Percentiles rank a stretch among this genome's conserved stretches.
Evolutionary conservation across 345 rosid species (phyloP).

Genomic region (Abelmoschus esculentus): DNA sequence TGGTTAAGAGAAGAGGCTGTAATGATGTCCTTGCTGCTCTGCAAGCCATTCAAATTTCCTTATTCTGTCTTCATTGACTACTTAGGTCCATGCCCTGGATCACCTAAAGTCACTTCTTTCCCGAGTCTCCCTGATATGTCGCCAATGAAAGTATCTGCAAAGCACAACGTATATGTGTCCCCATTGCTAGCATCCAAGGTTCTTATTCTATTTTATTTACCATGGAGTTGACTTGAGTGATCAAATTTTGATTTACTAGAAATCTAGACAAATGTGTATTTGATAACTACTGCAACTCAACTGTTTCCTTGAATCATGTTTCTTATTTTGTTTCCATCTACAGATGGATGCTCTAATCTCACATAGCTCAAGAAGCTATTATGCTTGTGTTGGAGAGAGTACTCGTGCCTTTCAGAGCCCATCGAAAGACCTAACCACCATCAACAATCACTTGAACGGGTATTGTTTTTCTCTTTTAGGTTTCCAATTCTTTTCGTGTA

Average conservation of each 20-base stretch:
- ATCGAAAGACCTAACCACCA: slow-evolving; percentile 83
- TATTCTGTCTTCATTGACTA: slow-evolving; percentile 3
- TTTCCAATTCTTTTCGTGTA: not conserved
- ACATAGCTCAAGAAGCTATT: slow-evolving; percentile 81
- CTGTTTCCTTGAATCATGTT: not conserved
- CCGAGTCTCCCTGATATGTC: slow-evolving; percentile 97
- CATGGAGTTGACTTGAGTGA: not conserved
- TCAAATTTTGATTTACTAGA: not conserved
- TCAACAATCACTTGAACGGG: slow-evolving; percentile 83
- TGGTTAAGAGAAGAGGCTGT: slow-evolving; percentile 21
- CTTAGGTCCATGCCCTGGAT: slow-evolving; percentile 76
- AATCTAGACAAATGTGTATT: not conserved
- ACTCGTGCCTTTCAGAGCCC: slow-evolving; percentile 99
- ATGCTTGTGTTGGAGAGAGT: slow-evolving; percentile 98
- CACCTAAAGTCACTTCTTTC: slow-evolving; percentile 75
- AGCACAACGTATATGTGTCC: slow-evolving; percentile 85
- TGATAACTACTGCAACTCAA: not conserved
- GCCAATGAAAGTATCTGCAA: slow-evolving; percentile 83
- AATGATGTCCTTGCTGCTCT: not conserved
- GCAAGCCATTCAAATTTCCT: slow-evolving; percentile 13
- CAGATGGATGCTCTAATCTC: slow-evolving; percentile 93
- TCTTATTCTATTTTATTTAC: not conserved
- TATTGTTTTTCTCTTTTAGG: slow-evolving; percentile 13
- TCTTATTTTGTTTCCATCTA: slow-evolving; percentile 10
- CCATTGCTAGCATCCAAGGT: slow-evolving; percentile 98